Conservation (phyloP, 2,329 filamentous ascomycete species). For the Bretziella fagacearum region DNA sequence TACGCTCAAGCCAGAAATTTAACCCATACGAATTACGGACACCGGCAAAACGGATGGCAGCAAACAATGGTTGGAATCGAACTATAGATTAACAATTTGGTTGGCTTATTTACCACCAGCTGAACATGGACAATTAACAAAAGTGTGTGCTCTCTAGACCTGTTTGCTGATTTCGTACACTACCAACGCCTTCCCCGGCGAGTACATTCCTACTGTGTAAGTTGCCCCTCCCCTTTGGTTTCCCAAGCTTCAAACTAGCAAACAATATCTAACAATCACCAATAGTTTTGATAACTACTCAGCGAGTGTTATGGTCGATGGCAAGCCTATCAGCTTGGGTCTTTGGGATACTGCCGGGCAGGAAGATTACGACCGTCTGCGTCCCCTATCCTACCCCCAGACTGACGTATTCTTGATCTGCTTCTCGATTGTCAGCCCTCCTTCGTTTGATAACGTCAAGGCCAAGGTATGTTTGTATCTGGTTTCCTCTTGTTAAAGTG, state of each 20-base stretch:
- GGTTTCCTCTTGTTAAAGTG: background rate
- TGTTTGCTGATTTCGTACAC: slow-evolving; percentile 98
- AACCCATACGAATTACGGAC: background rate
- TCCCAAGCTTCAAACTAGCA: too few species aligned
- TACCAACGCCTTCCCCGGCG: slow-evolving; percentile 97
- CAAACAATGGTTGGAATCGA: background rate
- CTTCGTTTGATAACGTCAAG: slow-evolving; percentile 97
- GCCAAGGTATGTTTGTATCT: slow-evolving; percentile 54
- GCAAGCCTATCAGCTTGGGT: slow-evolving; percentile 89
- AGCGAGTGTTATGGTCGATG: slow-evolving; percentile 96
- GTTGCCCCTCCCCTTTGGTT: slow-evolving; percentile 21
- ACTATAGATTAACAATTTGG: background rate
- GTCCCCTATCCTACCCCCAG: slow-evolving; percentile 92
- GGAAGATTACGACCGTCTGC: slow-evolving; percentile 92
- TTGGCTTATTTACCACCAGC: background rate
- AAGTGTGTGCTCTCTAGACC: slow-evolving; percentile 41
- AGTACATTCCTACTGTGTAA: slow-evolving; percentile 97
- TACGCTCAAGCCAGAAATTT: slow-evolving; percentile 9
- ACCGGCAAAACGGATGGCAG: background rate
- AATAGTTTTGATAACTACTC: slow-evolving; percentile 99
- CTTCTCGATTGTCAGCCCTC: slow-evolving; percentile 94
- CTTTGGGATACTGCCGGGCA: slow-evolving; percentile 98
- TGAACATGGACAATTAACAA: background rate
- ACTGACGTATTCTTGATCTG: slow-evolving; percentile 97
- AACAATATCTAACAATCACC: too few species aligned